These are phyloP conservation scores for Aspergillus ellipticus DNA, from an alignment of 495 filamentous ascomycete species.

Conservation along the genomic window DNA sequence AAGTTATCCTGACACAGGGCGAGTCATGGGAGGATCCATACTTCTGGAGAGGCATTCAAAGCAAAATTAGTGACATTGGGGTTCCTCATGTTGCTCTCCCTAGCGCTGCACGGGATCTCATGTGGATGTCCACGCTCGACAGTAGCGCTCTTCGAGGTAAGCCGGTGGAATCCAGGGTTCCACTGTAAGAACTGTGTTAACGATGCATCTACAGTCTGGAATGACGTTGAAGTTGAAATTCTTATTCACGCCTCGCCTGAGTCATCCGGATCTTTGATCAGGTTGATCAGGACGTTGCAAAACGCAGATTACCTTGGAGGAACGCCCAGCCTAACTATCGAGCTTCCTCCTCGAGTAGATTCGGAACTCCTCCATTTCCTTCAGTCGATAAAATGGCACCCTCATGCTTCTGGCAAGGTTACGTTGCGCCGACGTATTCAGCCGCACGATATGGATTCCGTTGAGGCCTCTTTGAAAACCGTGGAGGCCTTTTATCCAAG, in stretches of 20 bases:
- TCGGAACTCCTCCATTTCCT: constrained; percentile 56
- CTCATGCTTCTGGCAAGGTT: constrained; percentile 43
- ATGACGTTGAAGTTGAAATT: constrained; percentile 68
- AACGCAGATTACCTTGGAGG: constrained; percentile 69
- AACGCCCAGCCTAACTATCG: constrained; percentile 70
- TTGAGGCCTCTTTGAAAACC: constrained; percentile 62
- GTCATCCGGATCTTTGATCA: constrained; percentile 66
- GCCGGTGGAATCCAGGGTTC: neutral
- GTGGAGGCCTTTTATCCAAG: constrained; percentile 80
- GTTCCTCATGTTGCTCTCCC: constrained; percentile 67
- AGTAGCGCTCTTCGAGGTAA: constrained; percentile 64
- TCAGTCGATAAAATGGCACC: constrained; percentile 61
- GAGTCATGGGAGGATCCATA: constrained; percentile 42
- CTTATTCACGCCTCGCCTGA: constrained; percentile 67
- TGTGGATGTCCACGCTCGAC: constrained; percentile 76
- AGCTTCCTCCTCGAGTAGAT: constrained; percentile 68
- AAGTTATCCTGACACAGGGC: constrained; percentile 48
- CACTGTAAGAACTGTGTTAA: constrained; percentile 6
- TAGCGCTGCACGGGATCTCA: constrained; percentile 53
- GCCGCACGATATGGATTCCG: constrained; percentile 49
- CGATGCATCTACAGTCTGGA: constrained; percentile 56
- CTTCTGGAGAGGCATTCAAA: constrained; percentile 52
- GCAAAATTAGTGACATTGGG: constrained; percentile 36
- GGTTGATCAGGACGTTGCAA: constrained; percentile 67
- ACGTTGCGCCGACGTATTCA: constrained; percentile 70